Percentiles rank a stretch among this genome's conserved stretches.
Evolutionary conservation across 768 basidiomycete species (phyloP).

Genomic region (Tulasnella sp.): DNA sequence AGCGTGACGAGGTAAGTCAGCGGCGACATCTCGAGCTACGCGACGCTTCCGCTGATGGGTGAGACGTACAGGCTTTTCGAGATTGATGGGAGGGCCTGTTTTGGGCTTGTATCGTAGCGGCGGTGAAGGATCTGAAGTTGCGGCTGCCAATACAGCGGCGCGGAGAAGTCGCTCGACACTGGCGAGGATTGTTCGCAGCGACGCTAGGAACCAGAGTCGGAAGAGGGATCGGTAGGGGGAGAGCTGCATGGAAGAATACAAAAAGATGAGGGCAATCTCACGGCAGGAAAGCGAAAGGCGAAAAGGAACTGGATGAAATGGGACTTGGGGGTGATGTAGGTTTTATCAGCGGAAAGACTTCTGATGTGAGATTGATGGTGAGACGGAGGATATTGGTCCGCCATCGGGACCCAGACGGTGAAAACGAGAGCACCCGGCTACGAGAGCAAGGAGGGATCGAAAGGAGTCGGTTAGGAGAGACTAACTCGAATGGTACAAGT

Average conservation of each 20-base stretch:
- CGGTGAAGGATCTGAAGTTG: not conserved
- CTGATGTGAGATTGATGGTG: conserved; percentile 6
- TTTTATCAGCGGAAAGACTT: no score
- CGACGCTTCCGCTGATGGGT: not conserved
- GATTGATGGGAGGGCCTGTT: not conserved
- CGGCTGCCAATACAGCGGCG: not conserved
- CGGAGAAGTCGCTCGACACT: not conserved
- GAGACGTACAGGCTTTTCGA: conserved; percentile 5
- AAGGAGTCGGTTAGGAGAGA: not conserved
- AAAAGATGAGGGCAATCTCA: no score
- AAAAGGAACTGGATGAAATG: no score
- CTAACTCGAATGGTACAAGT: conserved; percentile 10
- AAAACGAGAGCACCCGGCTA: not conserved
- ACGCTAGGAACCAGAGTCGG: not conserved
- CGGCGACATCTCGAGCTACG: not conserved
- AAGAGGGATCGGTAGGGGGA: not conserved
- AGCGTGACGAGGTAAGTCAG: not conserved
- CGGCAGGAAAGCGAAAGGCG: no score
- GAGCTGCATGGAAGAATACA: not conserved
- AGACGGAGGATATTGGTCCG: conserved; percentile 2
- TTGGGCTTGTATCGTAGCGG: not conserved
- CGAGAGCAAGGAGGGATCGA: conserved; percentile 4
- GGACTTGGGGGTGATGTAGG: no score
- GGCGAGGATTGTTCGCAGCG: not conserved
- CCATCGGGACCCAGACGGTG: conserved; percentile 6